A percentile compares a stretch with the other conserved stretches of the same genome.
Conservation (phyloP, 129 eudicot species). For the Escallonia rubra region DNA sequence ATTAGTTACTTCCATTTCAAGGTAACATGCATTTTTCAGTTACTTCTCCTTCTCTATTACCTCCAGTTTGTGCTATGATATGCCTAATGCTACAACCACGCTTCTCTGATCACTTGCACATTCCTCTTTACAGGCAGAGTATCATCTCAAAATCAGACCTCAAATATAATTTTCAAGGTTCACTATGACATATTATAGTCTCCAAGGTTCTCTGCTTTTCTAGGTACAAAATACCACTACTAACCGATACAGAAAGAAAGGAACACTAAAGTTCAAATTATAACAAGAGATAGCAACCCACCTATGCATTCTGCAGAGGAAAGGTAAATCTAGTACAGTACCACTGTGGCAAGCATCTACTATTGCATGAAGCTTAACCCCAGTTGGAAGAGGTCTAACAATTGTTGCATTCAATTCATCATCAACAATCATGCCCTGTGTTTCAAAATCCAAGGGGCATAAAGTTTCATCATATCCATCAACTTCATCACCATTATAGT, state of each 20-base stretch:
- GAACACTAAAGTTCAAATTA: not conserved
- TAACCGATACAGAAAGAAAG: not conserved
- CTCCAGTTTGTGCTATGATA: not conserved
- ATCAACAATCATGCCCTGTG: slow-evolving; percentile 92
- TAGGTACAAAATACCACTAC: not conserved
- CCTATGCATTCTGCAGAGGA: slow-evolving; percentile 92
- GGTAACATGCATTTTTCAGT: not conserved
- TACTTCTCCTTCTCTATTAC: not conserved
- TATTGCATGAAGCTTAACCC: slow-evolving; percentile 93
- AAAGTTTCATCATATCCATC: slow-evolving; percentile 98
- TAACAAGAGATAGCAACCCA: slow-evolving; percentile 9
- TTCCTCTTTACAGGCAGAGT: no score
- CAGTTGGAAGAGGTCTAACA: slow-evolving; percentile 74
- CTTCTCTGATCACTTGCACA: not conserved
- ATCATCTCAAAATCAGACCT: no score
- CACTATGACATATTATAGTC: no score
- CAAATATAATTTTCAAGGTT: no score
- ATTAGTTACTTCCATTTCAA: no score
- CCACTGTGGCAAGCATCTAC: slow-evolving; percentile 98
- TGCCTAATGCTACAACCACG: slow-evolving; percentile 4
- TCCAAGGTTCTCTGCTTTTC: not conserved
- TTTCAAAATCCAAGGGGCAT: slow-evolving; percentile 89
- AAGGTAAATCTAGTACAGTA: slow-evolving; percentile 84
- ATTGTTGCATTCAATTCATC: slow-evolving; percentile 80
- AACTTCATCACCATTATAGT: slow-evolving; percentile 78